These are phyloP conservation scores for Asterophora parasitica DNA, from an alignment of 768 basidiomycete genomes.

Conservation along the genomic window DNA sequence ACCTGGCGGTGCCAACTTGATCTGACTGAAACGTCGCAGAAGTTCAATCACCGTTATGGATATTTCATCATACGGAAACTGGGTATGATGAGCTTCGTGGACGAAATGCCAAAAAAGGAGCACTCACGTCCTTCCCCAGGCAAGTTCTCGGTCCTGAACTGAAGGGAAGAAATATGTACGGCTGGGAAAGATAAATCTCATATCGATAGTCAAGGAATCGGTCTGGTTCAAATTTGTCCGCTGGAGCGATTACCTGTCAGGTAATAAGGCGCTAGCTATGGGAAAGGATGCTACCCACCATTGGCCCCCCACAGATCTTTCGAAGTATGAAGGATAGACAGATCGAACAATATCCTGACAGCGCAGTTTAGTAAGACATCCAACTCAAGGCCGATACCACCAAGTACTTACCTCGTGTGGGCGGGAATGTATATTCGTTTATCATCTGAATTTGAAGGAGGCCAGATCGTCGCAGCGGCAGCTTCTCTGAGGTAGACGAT, in stretches of 20 bases:
- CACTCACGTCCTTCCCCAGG: constrained; percentile 1
- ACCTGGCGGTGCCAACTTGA: not conserved
- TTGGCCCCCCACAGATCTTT: constrained; percentile 41
- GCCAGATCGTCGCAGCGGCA: constrained; percentile 5
- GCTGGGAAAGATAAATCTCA: constrained; percentile 37
- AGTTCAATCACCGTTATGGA: constrained; percentile 45
- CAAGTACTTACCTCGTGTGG: constrained; percentile 3
- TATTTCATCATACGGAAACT: constrained; percentile 52
- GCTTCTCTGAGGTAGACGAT: not conserved
- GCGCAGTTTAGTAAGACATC: not conserved
- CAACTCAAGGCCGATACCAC: not conserved
- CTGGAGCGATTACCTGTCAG: not conserved
- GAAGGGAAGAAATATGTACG: constrained; percentile 29
- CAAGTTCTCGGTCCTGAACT: constrained; percentile 1
- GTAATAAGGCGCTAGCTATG: not conserved
- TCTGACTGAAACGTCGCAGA: constrained; percentile 21
- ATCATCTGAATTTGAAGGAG: constrained; percentile 4
- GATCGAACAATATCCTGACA: constrained; percentile 5
- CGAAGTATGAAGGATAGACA: constrained; percentile 19
- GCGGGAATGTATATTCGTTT: constrained; percentile 11
- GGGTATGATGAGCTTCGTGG: not conserved
- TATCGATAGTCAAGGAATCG: constrained; percentile 44
- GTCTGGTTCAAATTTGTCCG: constrained; percentile 39
- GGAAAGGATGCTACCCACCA: constrained; percentile 15
- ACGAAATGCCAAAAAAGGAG: not conserved